Evolutionary conservation across 1,284 basidiomycete species (phyloP), one percentile per base, ranked within the genome.

Genomic region (Trametes versicolor): DNA sequence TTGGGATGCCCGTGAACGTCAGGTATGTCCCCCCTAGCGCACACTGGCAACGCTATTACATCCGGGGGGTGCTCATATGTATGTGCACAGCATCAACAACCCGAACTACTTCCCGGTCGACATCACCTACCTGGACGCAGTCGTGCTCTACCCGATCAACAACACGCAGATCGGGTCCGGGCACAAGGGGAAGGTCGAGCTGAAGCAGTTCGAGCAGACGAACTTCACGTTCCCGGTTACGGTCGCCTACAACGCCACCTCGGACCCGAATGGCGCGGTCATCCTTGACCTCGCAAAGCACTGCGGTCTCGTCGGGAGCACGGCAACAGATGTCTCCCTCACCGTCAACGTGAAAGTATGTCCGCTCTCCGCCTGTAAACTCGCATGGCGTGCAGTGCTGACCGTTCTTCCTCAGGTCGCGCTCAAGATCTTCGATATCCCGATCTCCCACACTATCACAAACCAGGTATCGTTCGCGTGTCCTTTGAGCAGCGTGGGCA

Each of bases 81-180:
- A n/a, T 13, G 29, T 15, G 39, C 63, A 49, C 71, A 95, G 93
- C 54, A 92, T 96, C 63, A 79, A 82, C 71, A 97, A 97, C 75
- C 95, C 94, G 37, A 96, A 96, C 76, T 96, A 90, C 81, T 96
- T 97, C 77, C 79, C 84, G 15, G 91, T 93, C 25, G 82, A 85
- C 57, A 88, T 97, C 76, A 85, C 86, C 63, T 82, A 86, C 62
- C 88, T 96, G 72, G 82, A 85, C 48, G 92, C 91, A 6, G 79
- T 89, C 89, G 84, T 93, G 56, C 82, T 85, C 72, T 95, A 96
- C 75, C 92, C 92, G 5, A 87, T 91, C 69, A 87, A 89, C 71
- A 83, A 88, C 68, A 88, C 87, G 36, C 73, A 82, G 50, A 77
- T 94, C 60, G 95, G 95, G n/a, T 84, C 85, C 49, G 93, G 96